Evolutionary conservation across 805 yeast species (phyloP).

Genomic region (Yamadazyma phyllophila): DNA sequence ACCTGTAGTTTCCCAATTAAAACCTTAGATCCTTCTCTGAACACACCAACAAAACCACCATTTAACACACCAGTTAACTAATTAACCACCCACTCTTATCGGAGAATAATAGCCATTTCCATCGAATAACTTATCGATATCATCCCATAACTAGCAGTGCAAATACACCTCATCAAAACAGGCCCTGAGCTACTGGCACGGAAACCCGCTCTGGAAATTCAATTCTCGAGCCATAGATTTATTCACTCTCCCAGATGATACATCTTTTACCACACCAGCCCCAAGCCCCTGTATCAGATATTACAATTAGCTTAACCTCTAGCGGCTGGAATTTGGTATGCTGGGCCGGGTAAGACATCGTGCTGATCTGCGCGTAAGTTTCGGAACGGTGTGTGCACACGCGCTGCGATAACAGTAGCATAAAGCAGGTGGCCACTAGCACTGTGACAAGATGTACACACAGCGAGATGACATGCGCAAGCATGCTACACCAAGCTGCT

Average conservation of each 20-base stretch:
- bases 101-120: too few relatives aligned
- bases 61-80: too few relatives aligned
- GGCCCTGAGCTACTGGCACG: too few relatives aligned
- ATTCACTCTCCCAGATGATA: background rate
- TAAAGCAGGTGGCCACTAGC: background rate
- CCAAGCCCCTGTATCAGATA: background rate
- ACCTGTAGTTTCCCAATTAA: too few relatives aligned
- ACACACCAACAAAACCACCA: too few relatives aligned
- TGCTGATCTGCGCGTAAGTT: constrained; percentile 1
- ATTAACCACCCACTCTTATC: too few relatives aligned
- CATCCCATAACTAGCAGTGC: too few relatives aligned
- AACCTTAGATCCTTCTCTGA: too few relatives aligned
- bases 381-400: background rate
- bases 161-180: too few relatives aligned
- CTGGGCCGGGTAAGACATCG: constrained; percentile 6
- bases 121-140: too few relatives aligned
- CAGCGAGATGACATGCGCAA: background rate
- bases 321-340: background rate
- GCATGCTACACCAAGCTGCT: background rate
- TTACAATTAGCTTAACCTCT: background rate
- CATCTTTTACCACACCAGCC: background rate
- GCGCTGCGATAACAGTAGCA: background rate
- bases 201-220: background rate
- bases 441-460: constrained; percentile 2
- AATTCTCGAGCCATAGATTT: background rate